Conservation (phyloP, 768 basidiomycete species). For the Phylloporus sp. region DNA sequence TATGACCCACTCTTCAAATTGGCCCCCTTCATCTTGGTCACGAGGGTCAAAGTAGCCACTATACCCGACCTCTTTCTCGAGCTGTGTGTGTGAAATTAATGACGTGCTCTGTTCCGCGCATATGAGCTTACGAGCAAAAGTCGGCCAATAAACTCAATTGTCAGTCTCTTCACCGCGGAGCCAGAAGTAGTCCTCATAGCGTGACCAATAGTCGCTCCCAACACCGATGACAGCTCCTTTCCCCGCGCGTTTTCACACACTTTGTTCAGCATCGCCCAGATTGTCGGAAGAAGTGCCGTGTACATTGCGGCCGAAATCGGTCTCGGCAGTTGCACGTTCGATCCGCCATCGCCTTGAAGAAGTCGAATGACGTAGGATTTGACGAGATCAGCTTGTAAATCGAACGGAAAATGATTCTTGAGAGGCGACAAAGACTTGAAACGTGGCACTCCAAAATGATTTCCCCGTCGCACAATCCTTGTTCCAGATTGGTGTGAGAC, state of each 20-base stretch:
- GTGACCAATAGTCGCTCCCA: conserved; percentile 60
- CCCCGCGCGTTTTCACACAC: conserved; percentile 23
- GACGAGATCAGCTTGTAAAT: conserved; percentile 48
- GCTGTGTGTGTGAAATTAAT: conserved; percentile 36
- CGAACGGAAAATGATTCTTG: conserved; percentile 19
- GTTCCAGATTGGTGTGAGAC: conserved; percentile 19
- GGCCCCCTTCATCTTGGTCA: conserved; percentile 25
- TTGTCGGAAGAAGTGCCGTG: conserved; percentile 64
- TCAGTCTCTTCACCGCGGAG: conserved; percentile 60
- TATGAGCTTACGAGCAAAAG: conserved; percentile 56
- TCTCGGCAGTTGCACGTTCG: conserved; percentile 42
- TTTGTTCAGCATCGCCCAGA: conserved; percentile 70
- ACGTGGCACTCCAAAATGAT: conserved; percentile 7
- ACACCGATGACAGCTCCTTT: conserved; percentile 31
- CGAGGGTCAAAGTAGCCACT: conserved; percentile 42
- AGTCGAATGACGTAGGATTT: conserved; percentile 58
- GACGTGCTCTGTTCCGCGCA: background rate
- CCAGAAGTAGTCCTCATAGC: conserved; percentile 54
- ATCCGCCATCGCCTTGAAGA: conserved; percentile 48
- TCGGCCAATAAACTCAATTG: conserved; percentile 72
- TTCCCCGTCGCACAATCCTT: conserved; percentile 3
- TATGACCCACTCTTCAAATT: conserved; percentile 62
- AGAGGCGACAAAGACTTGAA: conserved; percentile 16
- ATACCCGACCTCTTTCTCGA: conserved; percentile 56
- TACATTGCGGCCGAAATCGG: conserved; percentile 59